phyloP scores from a whole-genome alignment of 352 stramenopile genomes.

The Globisporangium paddicum region DNA sequence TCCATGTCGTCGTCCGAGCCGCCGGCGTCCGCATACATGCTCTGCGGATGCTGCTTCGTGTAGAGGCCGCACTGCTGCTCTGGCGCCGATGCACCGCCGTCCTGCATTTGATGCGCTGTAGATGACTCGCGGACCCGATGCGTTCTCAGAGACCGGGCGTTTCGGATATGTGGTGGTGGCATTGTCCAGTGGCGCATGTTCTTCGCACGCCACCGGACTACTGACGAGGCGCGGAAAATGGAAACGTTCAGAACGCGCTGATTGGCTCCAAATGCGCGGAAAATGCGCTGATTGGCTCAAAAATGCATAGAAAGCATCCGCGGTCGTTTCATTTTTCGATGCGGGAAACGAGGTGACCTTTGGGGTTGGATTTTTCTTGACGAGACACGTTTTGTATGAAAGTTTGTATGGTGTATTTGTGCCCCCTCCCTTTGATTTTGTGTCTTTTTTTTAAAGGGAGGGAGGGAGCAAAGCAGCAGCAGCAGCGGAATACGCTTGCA shows the following conservation, averaged over 20 bases:
- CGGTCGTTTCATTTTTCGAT: conserved; percentile 8
- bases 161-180: neutral
- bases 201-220: too few species aligned
- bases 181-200: too few species aligned
- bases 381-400: neutral
- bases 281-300: conserved; percentile 11
- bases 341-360: neutral
- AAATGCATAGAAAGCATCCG: neutral
- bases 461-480: too few species aligned
- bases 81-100: neutral
- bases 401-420: conserved; percentile 1
- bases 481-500: too few species aligned
- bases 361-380: neutral
- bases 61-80: neutral
- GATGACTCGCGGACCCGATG: neutral
- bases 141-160: neutral
- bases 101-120: neutral
- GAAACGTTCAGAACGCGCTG: too few species aligned
- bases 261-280: too few species aligned
- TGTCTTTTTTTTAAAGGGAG: neutral
- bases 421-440: neutral
- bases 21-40: neutral
- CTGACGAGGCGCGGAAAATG: too few species aligned
- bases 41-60: neutral
- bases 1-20: conserved; percentile 2